These are phyloP conservation scores for Lactarius sanguifluus DNA, from an alignment of 768 basidiomycete species.

Conservation along the genomic window DNA sequence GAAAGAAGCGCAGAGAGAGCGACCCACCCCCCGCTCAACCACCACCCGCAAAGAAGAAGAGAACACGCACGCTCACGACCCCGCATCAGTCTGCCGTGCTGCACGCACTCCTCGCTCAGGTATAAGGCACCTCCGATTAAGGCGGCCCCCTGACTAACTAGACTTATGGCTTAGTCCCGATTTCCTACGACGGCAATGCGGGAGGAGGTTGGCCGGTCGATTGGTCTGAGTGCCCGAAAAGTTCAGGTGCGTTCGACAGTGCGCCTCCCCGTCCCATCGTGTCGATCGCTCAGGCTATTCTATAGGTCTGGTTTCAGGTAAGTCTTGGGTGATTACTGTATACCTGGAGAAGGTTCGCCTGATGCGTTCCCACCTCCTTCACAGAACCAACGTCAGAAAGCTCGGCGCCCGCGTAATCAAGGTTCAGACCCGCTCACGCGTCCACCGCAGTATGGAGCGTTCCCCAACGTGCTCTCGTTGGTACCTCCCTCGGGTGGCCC, in stretches of 20 bases:
- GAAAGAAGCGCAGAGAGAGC: slow-evolving; percentile 31
- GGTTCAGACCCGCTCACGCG: slow-evolving; percentile 51
- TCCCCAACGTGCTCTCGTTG: slow-evolving; percentile 46
- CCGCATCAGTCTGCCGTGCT: slow-evolving; percentile 88
- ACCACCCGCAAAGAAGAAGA: slow-evolving; percentile 67
- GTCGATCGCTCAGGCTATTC: slow-evolving; percentile 37
- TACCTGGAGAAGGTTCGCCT: slow-evolving; percentile 20
- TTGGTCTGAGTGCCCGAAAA: slow-evolving; percentile 87
- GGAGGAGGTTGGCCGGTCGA: slow-evolving; percentile 82
- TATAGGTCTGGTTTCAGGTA: slow-evolving; percentile 89
- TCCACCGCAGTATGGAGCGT: slow-evolving; percentile 64
- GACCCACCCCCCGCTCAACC: slow-evolving; percentile 38
- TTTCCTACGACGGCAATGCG: slow-evolving; percentile 87
- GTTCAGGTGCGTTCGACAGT: slow-evolving; percentile 65
- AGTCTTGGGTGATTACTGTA: slow-evolving; percentile 30
- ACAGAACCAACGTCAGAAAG: slow-evolving; percentile 88
- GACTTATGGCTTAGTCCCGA: slow-evolving; percentile 56
- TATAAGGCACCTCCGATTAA: slow-evolving; percentile 37
- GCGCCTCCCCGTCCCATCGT: slow-evolving; percentile 22
- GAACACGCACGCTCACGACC: slow-evolving; percentile 81
- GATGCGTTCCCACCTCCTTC: slow-evolving; percentile 29
- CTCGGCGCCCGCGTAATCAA: slow-evolving; percentile 67
- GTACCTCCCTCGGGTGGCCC: slow-evolving; percentile 32
- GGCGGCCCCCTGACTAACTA: background rate
- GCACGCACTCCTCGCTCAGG: slow-evolving; percentile 83